phyloP scores from a whole-genome alignment of 345 rosid genomes.

The Carallia brachiata region DNA sequence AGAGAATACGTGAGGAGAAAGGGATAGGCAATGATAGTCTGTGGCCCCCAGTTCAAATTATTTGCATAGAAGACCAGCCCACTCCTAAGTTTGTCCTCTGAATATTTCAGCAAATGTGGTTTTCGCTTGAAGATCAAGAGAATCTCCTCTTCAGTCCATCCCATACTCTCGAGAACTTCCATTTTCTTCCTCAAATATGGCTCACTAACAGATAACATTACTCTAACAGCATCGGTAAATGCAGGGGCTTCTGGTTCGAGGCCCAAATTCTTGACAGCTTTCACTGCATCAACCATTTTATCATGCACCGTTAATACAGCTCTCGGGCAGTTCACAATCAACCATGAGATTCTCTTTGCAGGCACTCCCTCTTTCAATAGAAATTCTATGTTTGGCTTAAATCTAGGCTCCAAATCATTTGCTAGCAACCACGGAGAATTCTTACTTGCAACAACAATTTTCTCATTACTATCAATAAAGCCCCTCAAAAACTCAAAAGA shows the following conservation, averaged over 20 bases:
- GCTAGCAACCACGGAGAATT: constrained; percentile 20
- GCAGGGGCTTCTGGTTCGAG: constrained; percentile 11
- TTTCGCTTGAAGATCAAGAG: constrained; percentile 7
- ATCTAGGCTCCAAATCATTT: background rate
- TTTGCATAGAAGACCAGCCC: constrained; percentile 17
- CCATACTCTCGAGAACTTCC: constrained; percentile 27
- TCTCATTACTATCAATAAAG: constrained; percentile 6
- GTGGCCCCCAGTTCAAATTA: constrained; percentile 7
- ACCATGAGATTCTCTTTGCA: background rate
- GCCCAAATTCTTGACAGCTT: constrained; percentile 17
- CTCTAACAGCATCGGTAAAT: constrained; percentile 22
- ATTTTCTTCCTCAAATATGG: constrained; percentile 21
- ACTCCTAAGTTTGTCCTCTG: constrained; percentile 22
- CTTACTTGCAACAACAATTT: constrained; percentile 11
- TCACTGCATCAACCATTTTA: constrained; percentile 10
- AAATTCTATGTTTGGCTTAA: constrained; percentile 22
- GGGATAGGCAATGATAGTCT: constrained; percentile 11
- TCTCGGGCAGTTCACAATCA: constrained; percentile 14
- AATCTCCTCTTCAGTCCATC: constrained; percentile 30
- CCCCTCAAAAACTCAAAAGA: constrained; percentile 13
- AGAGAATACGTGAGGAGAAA: constrained; percentile 11
- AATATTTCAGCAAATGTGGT: constrained; percentile 5
- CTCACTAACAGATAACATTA: constrained; percentile 6
- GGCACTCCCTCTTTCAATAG: constrained; percentile 23
- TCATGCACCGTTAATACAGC: background rate